A percentile compares a stretch with the other conserved stretches of the same genome.
Conservation (phyloP, 208 protist species). For the Acanthamoeba royreba region DNA sequence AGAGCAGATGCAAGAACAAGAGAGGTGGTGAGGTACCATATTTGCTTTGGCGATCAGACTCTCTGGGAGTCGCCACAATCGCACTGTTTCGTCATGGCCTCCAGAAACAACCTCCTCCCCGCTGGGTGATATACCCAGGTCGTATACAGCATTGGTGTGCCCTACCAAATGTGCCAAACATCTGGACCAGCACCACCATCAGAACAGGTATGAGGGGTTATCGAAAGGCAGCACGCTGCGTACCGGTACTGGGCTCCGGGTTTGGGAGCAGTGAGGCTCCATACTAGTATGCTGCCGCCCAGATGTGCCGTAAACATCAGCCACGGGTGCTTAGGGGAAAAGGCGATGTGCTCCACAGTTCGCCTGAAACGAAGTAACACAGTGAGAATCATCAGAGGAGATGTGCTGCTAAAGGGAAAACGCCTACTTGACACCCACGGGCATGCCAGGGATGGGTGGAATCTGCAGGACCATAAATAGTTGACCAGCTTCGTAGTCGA, state of each 20-base stretch:
- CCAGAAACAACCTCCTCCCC: neutral
- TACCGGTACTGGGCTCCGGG: neutral
- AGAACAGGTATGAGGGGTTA: neutral
- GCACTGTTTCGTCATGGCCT: neutral
- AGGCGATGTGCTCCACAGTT: neutral
- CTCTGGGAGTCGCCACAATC: neutral
- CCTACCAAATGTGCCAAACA: neutral
- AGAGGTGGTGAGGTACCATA: neutral
- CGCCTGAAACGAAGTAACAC: neutral
- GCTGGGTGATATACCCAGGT: neutral
- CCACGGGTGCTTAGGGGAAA: neutral
- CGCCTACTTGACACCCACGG: neutral
- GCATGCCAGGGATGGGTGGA: neutral
- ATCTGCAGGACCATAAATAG: neutral
- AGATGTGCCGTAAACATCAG: neutral
- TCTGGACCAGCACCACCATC: neutral
- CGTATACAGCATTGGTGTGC: neutral
- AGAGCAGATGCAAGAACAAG: neutral
- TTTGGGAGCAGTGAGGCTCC: neutral
- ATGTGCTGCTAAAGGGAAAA: neutral
- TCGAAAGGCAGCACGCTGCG: neutral
- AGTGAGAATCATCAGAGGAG: neutral
- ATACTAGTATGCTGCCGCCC: neutral
- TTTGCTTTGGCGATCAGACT: neutral
- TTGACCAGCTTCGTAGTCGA: neutral